Percentiles rank a stretch among this genome's conserved stretches.
phyloP scores from a whole-genome alignment of 2,329 filamentous ascomycete species.

The Epichloe festucae region DNA sequence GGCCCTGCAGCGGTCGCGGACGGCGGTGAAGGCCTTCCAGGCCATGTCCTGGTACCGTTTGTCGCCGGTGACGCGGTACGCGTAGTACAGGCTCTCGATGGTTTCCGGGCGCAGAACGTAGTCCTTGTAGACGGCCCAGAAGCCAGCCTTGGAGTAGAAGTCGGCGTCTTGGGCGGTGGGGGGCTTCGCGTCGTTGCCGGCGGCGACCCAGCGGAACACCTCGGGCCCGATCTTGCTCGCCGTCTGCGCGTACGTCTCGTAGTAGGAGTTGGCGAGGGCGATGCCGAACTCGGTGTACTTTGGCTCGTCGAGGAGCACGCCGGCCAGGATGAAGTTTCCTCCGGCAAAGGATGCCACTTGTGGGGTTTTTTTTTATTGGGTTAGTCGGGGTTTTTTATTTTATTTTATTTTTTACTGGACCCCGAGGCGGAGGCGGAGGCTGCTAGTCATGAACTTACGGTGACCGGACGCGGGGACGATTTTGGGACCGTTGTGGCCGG shows the following conservation, averaged over 20 bases:
- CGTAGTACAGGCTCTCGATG: constrained; percentile 76
- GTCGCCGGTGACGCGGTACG: constrained; percentile 66
- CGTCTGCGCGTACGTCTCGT: constrained; percentile 59
- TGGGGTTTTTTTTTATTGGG: background rate
- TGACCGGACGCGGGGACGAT: constrained; percentile 36
- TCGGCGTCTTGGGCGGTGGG: constrained; percentile 41
- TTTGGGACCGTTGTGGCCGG: constrained; percentile 36
- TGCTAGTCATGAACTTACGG: constrained; percentile 23
- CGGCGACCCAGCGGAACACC: constrained; percentile 46
- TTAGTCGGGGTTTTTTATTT: background rate
- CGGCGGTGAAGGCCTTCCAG: constrained; percentile 62
- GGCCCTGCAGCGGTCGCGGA: constrained; percentile 49
- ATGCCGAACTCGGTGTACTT: constrained; percentile 66
- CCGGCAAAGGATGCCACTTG: constrained; percentile 72
- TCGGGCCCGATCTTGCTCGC: constrained; percentile 68
- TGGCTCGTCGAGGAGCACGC: constrained; percentile 50
- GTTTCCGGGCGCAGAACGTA: constrained; percentile 73
- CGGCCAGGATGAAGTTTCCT: constrained; percentile 75
- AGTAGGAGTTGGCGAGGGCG: constrained; percentile 57
- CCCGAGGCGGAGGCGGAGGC: background rate
- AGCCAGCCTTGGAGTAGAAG: constrained; percentile 51
- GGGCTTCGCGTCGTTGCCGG: constrained; percentile 22
- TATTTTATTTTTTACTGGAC: background rate
- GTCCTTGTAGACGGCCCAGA: constrained; percentile 7
- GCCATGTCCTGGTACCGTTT: constrained; percentile 70